These are phyloP conservation scores for Trichoderma sp. DNA, from an alignment of 2,329 filamentous ascomycete species.

Conservation along the genomic window DNA sequence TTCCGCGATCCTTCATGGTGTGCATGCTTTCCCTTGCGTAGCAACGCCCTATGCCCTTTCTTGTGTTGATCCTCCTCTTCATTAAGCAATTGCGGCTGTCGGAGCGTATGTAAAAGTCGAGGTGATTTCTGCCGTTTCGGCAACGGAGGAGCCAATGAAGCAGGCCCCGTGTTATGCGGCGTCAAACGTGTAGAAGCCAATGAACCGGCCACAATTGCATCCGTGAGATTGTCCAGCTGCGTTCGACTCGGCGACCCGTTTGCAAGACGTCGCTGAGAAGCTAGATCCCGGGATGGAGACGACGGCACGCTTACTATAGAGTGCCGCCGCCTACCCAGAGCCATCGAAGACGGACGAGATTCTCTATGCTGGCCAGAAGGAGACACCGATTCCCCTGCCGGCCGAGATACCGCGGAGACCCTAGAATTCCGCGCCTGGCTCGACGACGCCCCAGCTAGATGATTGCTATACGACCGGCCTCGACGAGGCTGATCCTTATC, in stretches of 20 bases:
- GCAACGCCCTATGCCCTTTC: slow-evolving; percentile 50
- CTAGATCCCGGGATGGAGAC: slow-evolving; percentile 32
- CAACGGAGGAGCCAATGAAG: slow-evolving; percentile 31
- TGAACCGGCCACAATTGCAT: slow-evolving; percentile 72
- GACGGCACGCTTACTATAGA: slow-evolving; percentile 31
- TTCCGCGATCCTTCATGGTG: slow-evolving; percentile 74
- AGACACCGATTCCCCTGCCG: slow-evolving; percentile 9
- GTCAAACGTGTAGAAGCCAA: slow-evolving; percentile 61
- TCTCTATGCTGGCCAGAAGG: slow-evolving; percentile 9
- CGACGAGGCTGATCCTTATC: neutral
- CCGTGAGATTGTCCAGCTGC: slow-evolving; percentile 63
- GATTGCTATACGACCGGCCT: slow-evolving; percentile 16
- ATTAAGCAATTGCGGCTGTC: slow-evolving; percentile 51
- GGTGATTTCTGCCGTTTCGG: slow-evolving; percentile 45
- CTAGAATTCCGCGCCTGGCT: neutral
- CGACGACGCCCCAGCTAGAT: slow-evolving; percentile 17
- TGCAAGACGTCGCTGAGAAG: slow-evolving; percentile 29
- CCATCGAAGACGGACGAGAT: slow-evolving; percentile 18
- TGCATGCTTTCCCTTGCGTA: slow-evolving; percentile 58
- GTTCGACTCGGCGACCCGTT: slow-evolving; percentile 39
- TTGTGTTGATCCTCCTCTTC: slow-evolving; percentile 53
- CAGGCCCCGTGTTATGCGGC: slow-evolving; percentile 39
- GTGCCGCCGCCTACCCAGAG: slow-evolving; percentile 20
- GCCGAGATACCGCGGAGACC: neutral
- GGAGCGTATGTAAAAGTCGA: slow-evolving; percentile 63